A percentile compares a stretch with the other conserved stretches of the same genome.
These are phyloP conservation scores for Eucalyptus tenuipes DNA, from an alignment of 345 rosid genomes.

Conservation along the genomic window DNA sequence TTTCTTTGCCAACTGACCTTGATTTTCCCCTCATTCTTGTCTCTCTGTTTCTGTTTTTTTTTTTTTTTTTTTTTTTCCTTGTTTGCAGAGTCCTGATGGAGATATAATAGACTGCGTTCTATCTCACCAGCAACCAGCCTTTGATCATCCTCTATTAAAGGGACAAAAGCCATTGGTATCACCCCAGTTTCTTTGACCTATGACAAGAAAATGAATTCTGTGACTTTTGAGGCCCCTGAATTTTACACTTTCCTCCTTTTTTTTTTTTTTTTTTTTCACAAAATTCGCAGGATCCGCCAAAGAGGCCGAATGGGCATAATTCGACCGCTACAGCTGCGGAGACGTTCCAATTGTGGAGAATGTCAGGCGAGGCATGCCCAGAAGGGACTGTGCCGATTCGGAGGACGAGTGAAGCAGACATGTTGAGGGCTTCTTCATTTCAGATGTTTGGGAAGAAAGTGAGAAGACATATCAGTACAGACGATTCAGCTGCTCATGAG, in stretches of 20 bases:
- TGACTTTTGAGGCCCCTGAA: neutral
- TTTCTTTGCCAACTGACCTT: neutral
- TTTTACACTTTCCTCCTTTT: neutral
- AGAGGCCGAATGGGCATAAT: conserved; percentile 42
- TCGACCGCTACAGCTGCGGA: conserved; percentile 13
- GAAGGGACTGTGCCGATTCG: conserved; percentile 87
- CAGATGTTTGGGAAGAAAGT: conserved; percentile 58
- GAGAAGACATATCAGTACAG: conserved; percentile 52
- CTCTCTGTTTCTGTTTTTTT: neutral
- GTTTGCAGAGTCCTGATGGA: conserved; percentile 81
- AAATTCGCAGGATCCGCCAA: conserved; percentile 59
- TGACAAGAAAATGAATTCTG: neutral
- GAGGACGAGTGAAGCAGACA: conserved; percentile 71
- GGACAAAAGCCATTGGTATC: conserved; percentile 74
- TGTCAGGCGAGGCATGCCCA: conserved; percentile 74
- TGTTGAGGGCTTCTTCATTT: conserved; percentile 64
- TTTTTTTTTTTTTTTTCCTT: neutral
- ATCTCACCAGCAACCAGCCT: conserved; percentile 77
- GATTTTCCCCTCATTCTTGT: neutral
- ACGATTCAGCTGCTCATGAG: conserved; percentile 75
- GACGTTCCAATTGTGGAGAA: conserved; percentile 66
- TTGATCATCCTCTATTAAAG: conserved; percentile 69
- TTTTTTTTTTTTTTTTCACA: rapidly evolving
- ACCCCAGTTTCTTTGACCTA: too few relatives aligned
- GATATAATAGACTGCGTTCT: conserved; percentile 75